Evolutionary conservation across 148 eudicot genomes (phyloP).

Genomic region (Fallopia convolvulus): DNA sequence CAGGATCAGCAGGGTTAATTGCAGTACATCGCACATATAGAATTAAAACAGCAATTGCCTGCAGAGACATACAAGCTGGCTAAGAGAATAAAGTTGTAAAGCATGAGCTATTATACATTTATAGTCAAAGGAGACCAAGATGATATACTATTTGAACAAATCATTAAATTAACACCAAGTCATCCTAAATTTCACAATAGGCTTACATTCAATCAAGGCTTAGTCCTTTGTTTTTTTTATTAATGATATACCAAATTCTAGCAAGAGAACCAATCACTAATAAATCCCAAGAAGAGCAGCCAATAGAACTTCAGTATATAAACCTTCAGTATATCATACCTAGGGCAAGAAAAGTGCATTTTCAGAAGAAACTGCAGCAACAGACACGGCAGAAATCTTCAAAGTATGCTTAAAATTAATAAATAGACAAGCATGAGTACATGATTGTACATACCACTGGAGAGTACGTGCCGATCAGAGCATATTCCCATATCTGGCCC

Average conservation of each 20-base stretch:
- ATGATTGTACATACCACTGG: conserved; percentile 61
- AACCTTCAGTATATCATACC: too few species aligned
- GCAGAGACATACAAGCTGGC: conserved; percentile 9
- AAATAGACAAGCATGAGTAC: neutral
- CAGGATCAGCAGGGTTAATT: conserved; percentile 97
- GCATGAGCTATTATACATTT: too few species aligned
- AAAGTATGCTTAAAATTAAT: neutral
- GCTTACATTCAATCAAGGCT: neutral
- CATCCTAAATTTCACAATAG: neutral
- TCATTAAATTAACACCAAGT: too few species aligned
- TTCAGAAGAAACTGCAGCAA: neutral
- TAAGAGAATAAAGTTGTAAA: neutral
- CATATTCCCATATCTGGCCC: conserved; percentile 76
- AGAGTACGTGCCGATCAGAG: conserved; percentile 56
- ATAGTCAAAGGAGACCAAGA: too few species aligned
- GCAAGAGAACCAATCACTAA: neutral
- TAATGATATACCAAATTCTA: neutral
- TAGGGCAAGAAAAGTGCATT: neutral
- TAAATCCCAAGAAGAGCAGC: neutral
- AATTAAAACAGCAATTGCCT: conserved; percentile 68
- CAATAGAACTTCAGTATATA: neutral
- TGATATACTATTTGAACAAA: neutral
- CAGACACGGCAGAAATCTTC: neutral
- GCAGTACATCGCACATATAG: conserved; percentile 88
- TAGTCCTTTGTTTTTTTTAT: too few species aligned